Evolutionary conservation across 345 rosid species (phyloP).

Genomic region (Gossypium ekmanianum): DNA sequence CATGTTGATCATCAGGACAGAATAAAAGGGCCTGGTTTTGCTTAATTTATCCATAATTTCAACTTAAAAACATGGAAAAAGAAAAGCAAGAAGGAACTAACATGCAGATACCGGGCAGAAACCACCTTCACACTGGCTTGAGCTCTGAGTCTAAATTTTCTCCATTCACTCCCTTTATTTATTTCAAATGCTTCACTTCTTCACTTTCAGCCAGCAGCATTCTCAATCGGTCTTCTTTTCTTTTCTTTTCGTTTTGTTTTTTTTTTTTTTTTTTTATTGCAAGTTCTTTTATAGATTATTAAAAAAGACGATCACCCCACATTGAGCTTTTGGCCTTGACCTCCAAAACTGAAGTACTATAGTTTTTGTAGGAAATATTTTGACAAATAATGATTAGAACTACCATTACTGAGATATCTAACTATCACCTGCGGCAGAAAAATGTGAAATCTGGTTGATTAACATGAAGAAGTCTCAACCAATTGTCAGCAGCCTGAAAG

Average conservation of each 20-base stretch:
- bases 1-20: constrained; percentile 32
- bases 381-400: background rate
- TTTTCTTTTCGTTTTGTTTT: no score
- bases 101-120: constrained; percentile 10
- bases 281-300: constrained; percentile 14
- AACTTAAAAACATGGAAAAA: constrained; percentile 9
- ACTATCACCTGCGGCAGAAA: constrained; percentile 43
- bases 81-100: constrained; percentile 12
- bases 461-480: constrained; percentile 56
- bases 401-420: constrained; percentile 6
- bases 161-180: constrained; percentile 18
- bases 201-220: constrained; percentile 10
- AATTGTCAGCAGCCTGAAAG: constrained; percentile 52
- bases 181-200: constrained; percentile 8
- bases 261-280: no score
- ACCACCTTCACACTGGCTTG: constrained; percentile 16
- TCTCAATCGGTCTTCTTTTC: background rate
- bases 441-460: constrained; percentile 82
- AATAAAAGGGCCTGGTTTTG: constrained; percentile 30
- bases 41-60: constrained; percentile 11
- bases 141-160: constrained; percentile 12
- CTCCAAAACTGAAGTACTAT: background rate
- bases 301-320: constrained; percentile 11
- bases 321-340: background rate
- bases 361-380: background rate